Evolutionary conservation across 306 rosid genomes (phyloP).

Genomic region (Acacia melanoxylon): DNA sequence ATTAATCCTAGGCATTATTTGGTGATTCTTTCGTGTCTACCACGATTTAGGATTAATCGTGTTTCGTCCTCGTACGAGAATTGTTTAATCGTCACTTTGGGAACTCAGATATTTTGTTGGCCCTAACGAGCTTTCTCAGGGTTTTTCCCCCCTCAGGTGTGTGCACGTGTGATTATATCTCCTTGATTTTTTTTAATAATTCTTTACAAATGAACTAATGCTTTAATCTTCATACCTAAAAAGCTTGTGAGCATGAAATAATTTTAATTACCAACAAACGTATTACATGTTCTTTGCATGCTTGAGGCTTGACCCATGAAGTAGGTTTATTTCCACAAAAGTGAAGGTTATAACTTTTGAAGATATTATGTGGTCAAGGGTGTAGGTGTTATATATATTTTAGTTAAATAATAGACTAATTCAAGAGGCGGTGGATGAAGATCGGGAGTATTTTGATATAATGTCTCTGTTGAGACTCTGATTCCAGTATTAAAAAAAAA

Average conservation of each 20-base stretch:
- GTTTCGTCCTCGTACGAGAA: background rate
- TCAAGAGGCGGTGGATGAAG: too few relatives aligned
- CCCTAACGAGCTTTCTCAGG: background rate
- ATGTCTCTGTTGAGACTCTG: too few relatives aligned
- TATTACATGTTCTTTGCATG: background rate
- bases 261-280: background rate
- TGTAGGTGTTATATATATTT: background rate
- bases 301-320: background rate
- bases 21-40: background rate
- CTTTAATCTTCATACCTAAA: background rate
- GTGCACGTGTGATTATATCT: conserved; percentile 14
- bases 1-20: background rate
- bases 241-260: background rate
- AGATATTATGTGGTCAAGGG: background rate
- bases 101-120: conserved; percentile 19
- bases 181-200: background rate
- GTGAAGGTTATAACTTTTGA: background rate
- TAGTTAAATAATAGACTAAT: too few relatives aligned
- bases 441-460: too few relatives aligned
- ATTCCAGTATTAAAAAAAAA: too few relatives aligned
- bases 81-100: background rate
- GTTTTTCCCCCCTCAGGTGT: background rate
- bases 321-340: background rate
- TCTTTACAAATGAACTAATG: background rate
- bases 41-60: conserved; percentile 29